These are phyloP conservation scores for Senecio squalidus DNA, from an alignment of 140 eudicot species.

Conservation along the genomic window DNA sequence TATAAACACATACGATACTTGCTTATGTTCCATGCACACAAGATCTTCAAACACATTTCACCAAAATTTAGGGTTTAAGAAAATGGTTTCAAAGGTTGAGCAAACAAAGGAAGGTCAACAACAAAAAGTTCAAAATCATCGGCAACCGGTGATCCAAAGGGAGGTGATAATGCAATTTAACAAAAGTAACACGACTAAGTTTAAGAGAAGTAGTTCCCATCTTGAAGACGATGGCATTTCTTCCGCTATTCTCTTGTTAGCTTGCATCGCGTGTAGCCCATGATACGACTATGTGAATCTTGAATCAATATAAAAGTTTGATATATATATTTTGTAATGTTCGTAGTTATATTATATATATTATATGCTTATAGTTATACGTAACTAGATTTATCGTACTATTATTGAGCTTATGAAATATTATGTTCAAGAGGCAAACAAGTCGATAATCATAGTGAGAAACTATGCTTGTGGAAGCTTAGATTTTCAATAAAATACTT, in stretches of 20 bases:
- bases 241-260: constrained; percentile 72
- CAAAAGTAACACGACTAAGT: constrained; percentile 65
- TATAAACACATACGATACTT: constrained; percentile 19
- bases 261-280: constrained; percentile 62
- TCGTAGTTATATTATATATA: background rate
- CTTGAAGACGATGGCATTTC: constrained; percentile 78
- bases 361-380: background rate
- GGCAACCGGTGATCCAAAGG: constrained; percentile 27
- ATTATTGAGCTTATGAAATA: too few relatives aligned
- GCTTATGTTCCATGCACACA: constrained; percentile 8
- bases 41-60: background rate
- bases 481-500: too few relatives aligned
- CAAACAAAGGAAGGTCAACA: constrained; percentile 39
- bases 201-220: constrained; percentile 73
- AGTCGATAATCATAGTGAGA: too few relatives aligned
- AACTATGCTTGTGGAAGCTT: too few relatives aligned
- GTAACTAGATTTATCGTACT: background rate
- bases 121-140: constrained; percentile 20
- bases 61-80: constrained; percentile 4
- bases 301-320: background rate
- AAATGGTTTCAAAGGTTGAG: constrained; percentile 50
- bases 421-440: too few relatives aligned
- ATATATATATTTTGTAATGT: constrained; percentile 3
- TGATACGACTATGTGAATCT: constrained; percentile 3
- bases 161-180: constrained; percentile 49